These are phyloP conservation scores for Melastoma malabathricum DNA, from an alignment of 345 rosid genomes.

Conservation along the genomic window DNA sequence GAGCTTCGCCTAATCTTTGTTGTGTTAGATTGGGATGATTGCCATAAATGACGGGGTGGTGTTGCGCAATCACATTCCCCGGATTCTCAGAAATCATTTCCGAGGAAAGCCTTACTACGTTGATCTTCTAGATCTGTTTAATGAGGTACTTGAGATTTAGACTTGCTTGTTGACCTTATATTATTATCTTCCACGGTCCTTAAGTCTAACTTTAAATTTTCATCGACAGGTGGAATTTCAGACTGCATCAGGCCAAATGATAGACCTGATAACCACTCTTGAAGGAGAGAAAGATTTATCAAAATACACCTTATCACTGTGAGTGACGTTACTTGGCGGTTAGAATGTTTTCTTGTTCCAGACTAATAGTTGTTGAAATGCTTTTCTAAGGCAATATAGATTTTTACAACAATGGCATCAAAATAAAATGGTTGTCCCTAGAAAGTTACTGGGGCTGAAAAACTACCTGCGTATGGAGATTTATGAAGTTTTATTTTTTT, in stretches of 20 bases:
- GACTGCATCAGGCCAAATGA: conserved; percentile 66
- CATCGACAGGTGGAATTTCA: conserved; percentile 60
- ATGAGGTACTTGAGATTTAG: conserved; percentile 24
- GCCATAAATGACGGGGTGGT: conserved; percentile 44
- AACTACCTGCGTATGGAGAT: too few species aligned
- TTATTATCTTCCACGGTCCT: not conserved
- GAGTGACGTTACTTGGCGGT: conserved; percentile 14
- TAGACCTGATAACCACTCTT: conserved; percentile 61
- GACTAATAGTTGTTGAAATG: not conserved
- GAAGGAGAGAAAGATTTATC: conserved; percentile 63
- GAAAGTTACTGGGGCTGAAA: too few species aligned
- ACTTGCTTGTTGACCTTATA: not conserved
- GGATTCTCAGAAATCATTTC: conserved; percentile 41
- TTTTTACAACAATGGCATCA: too few species aligned
- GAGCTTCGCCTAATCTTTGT: conserved; percentile 7
- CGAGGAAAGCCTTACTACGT: conserved; percentile 38
- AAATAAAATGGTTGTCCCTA: too few species aligned
- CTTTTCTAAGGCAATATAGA: too few species aligned
- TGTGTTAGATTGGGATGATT: conserved; percentile 59
- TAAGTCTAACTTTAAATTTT: not conserved
- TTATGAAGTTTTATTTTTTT: conserved; percentile 2
- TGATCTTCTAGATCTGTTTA: conserved; percentile 41
- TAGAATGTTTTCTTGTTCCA: conserved; percentile 2
- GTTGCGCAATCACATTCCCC: conserved; percentile 32
- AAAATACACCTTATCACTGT: conserved; percentile 53